Evolutionary conservation across 257 asterid genomes (phyloP).

Genomic region (Penstemon barbatus): DNA sequence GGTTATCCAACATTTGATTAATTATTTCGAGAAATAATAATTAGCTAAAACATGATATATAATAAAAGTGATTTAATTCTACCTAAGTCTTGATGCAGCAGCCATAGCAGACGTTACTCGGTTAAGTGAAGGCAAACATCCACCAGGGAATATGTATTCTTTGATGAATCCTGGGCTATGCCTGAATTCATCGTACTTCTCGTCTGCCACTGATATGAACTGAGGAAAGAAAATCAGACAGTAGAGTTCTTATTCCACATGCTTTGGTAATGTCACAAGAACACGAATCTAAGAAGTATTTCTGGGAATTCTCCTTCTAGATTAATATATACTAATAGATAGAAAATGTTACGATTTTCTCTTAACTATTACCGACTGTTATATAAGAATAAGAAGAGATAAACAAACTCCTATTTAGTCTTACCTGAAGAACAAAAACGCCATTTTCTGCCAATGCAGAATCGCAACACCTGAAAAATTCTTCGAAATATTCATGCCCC

Average conservation of each 20-base stretch:
- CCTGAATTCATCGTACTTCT: constrained; percentile 74
- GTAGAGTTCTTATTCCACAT: too few relatives aligned
- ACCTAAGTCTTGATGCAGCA: constrained; percentile 79
- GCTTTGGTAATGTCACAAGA: too few relatives aligned
- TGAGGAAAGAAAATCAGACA: constrained; percentile 17
- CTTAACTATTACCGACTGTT: too few relatives aligned
- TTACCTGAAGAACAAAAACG: constrained; percentile 52
- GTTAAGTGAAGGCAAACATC: constrained; percentile 76
- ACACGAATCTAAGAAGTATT: too few relatives aligned
- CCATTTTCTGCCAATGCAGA: constrained; percentile 51
- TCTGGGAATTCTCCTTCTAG: too few relatives aligned
- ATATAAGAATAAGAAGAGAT: neutral
- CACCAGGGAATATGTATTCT: constrained; percentile 90
- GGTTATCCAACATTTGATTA: neutral
- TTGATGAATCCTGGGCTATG: constrained; percentile 79
- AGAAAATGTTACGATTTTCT: too few relatives aligned
- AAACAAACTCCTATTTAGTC: neutral
- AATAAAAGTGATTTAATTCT: constrained; percentile 14
- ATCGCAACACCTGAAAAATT: constrained; percentile 46
- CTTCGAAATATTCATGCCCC: constrained; percentile 55
- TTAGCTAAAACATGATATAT: too few relatives aligned
- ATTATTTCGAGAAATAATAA: neutral
- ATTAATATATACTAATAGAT: too few relatives aligned
- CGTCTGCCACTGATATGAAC: constrained; percentile 82
- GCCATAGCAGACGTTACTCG: constrained; percentile 89